Conservation (phyloP, 768 basidiomycete species). For the Galerina marginata region DNA sequence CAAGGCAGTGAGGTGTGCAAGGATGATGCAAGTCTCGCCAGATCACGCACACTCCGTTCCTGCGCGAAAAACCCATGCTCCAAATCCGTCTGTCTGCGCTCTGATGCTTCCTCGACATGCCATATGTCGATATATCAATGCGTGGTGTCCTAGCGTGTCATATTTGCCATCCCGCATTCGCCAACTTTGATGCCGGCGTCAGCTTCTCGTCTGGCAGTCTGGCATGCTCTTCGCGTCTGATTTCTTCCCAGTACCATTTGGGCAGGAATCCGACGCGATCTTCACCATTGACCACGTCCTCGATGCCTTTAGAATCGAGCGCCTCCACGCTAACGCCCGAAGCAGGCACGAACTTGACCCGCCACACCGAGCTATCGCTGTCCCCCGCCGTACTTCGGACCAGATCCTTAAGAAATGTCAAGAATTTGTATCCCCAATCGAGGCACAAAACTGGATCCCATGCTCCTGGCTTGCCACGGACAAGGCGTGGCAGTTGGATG, state of each 20-base stretch:
- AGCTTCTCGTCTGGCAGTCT: conserved; percentile 9
- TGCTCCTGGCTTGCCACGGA: conserved; percentile 72
- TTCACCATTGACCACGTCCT: conserved; percentile 68
- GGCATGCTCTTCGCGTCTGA: conserved; percentile 19
- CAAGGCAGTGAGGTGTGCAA: conserved; percentile 23
- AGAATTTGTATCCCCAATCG: conserved; percentile 70
- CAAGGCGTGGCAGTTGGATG: conserved; percentile 75
- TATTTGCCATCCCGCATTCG: conserved; percentile 25
- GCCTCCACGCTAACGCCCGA: conserved; percentile 55
- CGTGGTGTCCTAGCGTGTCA: conserved; percentile 25
- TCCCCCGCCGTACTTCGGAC: conserved; percentile 29
- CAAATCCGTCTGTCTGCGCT: conserved; percentile 28
- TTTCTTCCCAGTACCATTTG: conserved; percentile 66
- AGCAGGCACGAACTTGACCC: conserved; percentile 66
- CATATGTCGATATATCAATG: conserved; percentile 21
- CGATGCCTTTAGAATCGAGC: conserved; percentile 54
- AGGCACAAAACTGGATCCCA: conserved; percentile 84
- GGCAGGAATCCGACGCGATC: conserved; percentile 84
- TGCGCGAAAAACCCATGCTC: conserved; percentile 18
- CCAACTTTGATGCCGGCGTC: conserved; percentile 12
- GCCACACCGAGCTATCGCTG: conserved; percentile 59
- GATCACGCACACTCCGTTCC: conserved; percentile 20
- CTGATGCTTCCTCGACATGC: conserved; percentile 27
- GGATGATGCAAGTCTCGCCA: conserved; percentile 19
- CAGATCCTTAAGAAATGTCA: conserved; percentile 56